Percentiles rank a stretch among this genome's conserved stretches.
Evolutionary conservation across 768 basidiomycete genomes (phyloP).

Genomic region (Psilocybe azurescens): DNA sequence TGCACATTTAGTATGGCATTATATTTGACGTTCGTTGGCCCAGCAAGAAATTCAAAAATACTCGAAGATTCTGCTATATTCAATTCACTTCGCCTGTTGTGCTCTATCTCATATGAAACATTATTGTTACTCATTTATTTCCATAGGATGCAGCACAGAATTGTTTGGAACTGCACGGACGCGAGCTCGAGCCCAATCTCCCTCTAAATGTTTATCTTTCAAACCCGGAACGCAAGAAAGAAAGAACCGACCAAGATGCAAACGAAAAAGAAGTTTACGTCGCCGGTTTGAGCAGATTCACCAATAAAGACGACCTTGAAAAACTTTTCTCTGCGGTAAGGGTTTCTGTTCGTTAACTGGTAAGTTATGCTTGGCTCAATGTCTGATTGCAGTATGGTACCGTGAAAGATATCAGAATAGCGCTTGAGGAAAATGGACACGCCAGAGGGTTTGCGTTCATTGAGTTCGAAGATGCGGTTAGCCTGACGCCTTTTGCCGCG

Average conservation of each 20-base stretch:
- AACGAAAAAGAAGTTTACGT: conserved; percentile 88
- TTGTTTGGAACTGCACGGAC: conserved; percentile 81
- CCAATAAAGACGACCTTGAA: conserved; percentile 76
- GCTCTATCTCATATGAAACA: neutral
- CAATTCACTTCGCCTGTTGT: conserved; percentile 86
- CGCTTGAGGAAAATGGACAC: conserved; percentile 69
- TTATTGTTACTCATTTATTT: conserved; percentile 3
- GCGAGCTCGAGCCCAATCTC: conserved; percentile 72
- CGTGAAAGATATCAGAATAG: conserved; percentile 83
- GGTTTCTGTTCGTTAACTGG: too few species aligned
- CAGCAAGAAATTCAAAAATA: conserved; percentile 93
- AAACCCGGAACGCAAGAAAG: conserved; percentile 88
- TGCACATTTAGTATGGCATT: conserved; percentile 70
- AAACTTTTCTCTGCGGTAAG: conserved; percentile 79
- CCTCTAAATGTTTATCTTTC: conserved; percentile 83
- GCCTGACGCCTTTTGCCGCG: conserved; percentile 17
- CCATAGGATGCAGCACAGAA: conserved; percentile 68
- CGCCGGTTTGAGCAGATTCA: conserved; percentile 81
- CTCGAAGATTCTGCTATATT: conserved; percentile 92
- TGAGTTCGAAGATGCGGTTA: conserved; percentile 85
- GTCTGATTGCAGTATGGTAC: conserved; percentile 67
- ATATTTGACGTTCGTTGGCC: conserved; percentile 98
- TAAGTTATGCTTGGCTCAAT: too few species aligned
- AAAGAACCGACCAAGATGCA: conserved; percentile 87
- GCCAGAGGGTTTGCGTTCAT: conserved; percentile 91